These are phyloP conservation scores for Penicillium aurantiogriseum DNA, from an alignment of 2,329 filamentous ascomycete genomes.

Conservation along the genomic window DNA sequence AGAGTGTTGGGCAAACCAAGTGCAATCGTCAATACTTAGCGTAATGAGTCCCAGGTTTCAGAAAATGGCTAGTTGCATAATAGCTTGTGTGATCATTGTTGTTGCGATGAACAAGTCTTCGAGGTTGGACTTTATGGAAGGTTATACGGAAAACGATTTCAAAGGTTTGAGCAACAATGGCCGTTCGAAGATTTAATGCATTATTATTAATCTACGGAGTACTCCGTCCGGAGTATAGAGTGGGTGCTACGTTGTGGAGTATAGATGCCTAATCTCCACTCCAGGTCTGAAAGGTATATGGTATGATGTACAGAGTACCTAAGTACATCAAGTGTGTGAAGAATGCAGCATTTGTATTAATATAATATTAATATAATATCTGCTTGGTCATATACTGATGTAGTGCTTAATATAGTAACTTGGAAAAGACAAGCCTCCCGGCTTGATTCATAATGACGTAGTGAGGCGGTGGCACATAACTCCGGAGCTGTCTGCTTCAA, in stretches of 20 bases:
- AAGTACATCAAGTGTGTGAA: not conserved
- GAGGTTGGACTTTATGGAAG: not conserved
- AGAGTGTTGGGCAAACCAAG: no score
- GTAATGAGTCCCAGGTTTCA: not conserved
- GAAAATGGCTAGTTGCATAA: not conserved
- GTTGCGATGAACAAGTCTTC: not conserved
- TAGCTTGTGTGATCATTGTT: not conserved
- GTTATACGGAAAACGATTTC: not conserved
- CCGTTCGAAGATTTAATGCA: not conserved
- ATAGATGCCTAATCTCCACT: not conserved
- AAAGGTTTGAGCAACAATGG: not conserved
- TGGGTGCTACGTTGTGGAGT: not conserved
- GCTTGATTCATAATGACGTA: not conserved
- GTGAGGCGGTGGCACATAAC: not conserved
- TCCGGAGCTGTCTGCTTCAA: not conserved
- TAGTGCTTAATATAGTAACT: no score
- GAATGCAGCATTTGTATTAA: not conserved
- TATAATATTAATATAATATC: no score
- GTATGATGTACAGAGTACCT: not conserved
- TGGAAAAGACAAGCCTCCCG: not conserved
- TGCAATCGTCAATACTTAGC: no score
- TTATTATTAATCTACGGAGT: not conserved
- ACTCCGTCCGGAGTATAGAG: not conserved
- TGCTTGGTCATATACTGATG: not conserved
- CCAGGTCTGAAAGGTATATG: not conserved